Evolutionary conservation across 2,329 filamentous ascomycete species (phyloP).

Genomic region (Aspergillus pseudotamarii): DNA sequence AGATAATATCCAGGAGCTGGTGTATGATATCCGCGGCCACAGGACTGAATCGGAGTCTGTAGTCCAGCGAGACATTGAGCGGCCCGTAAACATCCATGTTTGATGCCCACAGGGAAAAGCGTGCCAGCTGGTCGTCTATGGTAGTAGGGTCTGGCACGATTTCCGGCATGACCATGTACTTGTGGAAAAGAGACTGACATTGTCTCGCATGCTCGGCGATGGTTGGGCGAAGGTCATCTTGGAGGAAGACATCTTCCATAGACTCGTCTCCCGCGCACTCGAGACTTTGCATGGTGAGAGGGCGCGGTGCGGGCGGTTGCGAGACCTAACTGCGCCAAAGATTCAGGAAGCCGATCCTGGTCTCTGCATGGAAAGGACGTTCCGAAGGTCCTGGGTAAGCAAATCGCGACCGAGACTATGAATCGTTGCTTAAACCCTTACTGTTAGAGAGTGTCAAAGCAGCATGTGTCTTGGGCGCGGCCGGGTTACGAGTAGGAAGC

Average conservation of each 20-base stretch:
- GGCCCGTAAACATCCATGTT: conserved; percentile 33
- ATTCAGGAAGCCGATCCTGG: conserved; percentile 5
- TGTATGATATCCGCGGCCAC: conserved; percentile 28
- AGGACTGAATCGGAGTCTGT: conserved; percentile 34
- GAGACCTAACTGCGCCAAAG: neutral
- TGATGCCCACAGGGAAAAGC: conserved; percentile 26
- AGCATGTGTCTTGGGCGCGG: too few relatives aligned
- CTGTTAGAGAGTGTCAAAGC: too few relatives aligned
- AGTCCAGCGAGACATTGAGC: conserved; percentile 34
- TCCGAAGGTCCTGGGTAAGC: neutral
- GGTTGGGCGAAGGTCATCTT: conserved; percentile 28
- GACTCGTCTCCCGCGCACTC: conserved; percentile 14
- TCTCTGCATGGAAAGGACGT: conserved; percentile 1
- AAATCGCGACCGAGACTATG: neutral
- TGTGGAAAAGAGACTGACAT: conserved; percentile 29
- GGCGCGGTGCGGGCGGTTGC: neutral
- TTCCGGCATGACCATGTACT: conserved; percentile 25
- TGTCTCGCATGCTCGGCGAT: conserved; percentile 34
- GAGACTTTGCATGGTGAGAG: conserved; percentile 3
- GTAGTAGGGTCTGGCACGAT: conserved; percentile 32
- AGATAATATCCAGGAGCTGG: conserved; percentile 25
- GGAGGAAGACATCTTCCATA: conserved; percentile 29
- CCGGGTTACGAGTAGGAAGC: too few relatives aligned
- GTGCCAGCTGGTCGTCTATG: conserved; percentile 30
- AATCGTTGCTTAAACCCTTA: too few relatives aligned